Evolutionary conservation across 371 early-diverging fungal species (phyloP).

Genomic region (Entomophthora muscae): DNA sequence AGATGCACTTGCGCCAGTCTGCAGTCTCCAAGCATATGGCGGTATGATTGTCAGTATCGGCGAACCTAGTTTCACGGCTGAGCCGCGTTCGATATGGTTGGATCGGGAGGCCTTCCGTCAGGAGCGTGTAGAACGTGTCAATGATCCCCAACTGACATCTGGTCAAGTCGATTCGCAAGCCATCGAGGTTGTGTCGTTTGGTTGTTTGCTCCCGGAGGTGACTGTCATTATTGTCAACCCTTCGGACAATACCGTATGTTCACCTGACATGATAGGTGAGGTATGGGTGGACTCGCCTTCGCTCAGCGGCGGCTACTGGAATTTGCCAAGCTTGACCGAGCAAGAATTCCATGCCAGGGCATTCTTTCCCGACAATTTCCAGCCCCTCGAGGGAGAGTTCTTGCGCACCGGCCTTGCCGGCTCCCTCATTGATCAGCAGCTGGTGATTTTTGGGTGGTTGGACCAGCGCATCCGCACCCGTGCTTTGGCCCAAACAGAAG

Average conservation of each 20-base stretch:
- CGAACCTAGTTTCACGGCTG: slow-evolving; percentile 16
- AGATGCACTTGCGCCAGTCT: slow-evolving; percentile 42
- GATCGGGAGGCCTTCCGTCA: slow-evolving; percentile 10
- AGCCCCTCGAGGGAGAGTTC: slow-evolving; percentile 27
- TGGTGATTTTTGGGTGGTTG: slow-evolving; percentile 52
- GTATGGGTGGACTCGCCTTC: slow-evolving; percentile 65
- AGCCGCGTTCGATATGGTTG: slow-evolving; percentile 13
- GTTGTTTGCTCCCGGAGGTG: slow-evolving; percentile 39
- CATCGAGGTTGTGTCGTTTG: slow-evolving; percentile 27
- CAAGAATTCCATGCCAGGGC: slow-evolving; percentile 51
- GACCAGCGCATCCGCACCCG: background rate
- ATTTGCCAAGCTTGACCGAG: slow-evolving; percentile 46
- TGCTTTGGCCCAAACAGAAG: background rate
- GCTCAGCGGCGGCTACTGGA: slow-evolving; percentile 66
- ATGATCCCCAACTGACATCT: background rate
- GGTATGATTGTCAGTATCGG: slow-evolving; percentile 46
- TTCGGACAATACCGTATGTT: slow-evolving; percentile 48
- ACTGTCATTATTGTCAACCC: slow-evolving; percentile 71
- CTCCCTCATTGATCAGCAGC: slow-evolving; percentile 44
- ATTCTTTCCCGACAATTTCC: slow-evolving; percentile 26
- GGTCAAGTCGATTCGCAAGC: background rate
- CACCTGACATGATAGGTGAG: slow-evolving; percentile 61
- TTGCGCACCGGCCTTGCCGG: slow-evolving; percentile 66
- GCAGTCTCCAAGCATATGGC: slow-evolving; percentile 52
- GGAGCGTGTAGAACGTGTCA: background rate